Conservation (phyloP, 345 rosid genomes). For the Salix dunnii region DNA sequence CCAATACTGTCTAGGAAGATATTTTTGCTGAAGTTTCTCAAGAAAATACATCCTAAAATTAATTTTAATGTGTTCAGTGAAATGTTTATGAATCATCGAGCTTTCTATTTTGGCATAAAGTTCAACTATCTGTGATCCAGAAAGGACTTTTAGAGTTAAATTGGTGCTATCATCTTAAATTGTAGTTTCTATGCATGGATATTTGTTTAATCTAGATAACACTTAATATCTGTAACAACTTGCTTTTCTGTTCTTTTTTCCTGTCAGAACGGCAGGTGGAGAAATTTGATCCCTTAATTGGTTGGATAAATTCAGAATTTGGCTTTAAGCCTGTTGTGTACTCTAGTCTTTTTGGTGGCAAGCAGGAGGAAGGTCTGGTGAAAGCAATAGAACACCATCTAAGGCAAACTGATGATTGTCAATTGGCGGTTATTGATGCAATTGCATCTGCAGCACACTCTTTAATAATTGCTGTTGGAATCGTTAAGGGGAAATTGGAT, state of each 20-base stretch:
- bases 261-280: constrained; percentile 63
- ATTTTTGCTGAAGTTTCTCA: not conserved
- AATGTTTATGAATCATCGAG: not conserved
- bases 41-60: not conserved
- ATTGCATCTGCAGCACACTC: constrained; percentile 87
- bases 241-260: constrained; percentile 2
- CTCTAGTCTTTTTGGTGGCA: constrained; percentile 77
- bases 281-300: constrained; percentile 79
- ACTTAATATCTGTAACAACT: not conserved
- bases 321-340: constrained; percentile 72
- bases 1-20: not conserved
- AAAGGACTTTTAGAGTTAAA: not conserved
- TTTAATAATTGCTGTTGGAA: constrained; percentile 59
- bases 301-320: constrained; percentile 81
- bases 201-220: not conserved
- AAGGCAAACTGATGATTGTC: constrained; percentile 64
- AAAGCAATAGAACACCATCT: constrained; percentile 61
- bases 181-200: not conserved
- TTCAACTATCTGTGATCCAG: not conserved
- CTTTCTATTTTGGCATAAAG: not conserved
- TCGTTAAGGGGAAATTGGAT: constrained; percentile 65
- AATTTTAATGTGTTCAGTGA: not conserved
- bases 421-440: constrained; percentile 87
- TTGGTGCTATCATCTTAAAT: not conserved
- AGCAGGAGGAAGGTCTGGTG: constrained; percentile 75